Evolutionary conservation across 441 rosid genomes (phyloP), one percentile per base, ranked within the genome.

Genomic region (Viola pubescens): DNA sequence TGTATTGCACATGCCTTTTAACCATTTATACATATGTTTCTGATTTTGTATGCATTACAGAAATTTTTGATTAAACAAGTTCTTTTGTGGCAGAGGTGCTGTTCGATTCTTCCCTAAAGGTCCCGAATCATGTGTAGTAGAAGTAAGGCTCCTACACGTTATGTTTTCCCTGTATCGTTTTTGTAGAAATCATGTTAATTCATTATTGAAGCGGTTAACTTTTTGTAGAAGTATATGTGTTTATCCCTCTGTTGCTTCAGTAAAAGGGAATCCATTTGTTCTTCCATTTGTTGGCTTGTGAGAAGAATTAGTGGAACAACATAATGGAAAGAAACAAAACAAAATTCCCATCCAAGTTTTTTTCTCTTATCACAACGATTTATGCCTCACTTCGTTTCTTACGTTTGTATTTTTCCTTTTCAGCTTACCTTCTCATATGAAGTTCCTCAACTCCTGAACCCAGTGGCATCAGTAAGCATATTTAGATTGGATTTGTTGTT

Each of bases 361-460:
- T 1, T 26, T 26, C 34, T 26, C 34, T 10, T 10, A 14, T 47
- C 51, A 42, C 11, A 60, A 12, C 7, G 64, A 7, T 50, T 63
- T 16, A 46, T 51, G 38, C 52, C 11, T 7, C 41, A 11, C 39
- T 13, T 2, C 9, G 61, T 9, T 52, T 56, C 70, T 53, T 37
- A 58, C 50, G 37, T 26, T 55, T 51, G 9, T 53, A 19, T 53
- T 34, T 56, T 63, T 55, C 34, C 56, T 48, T 79, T 65, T 67
- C 92, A 92, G 98, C 81, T 92, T 58, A 89, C 92, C 7, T 83
- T 89, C 70, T 87, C 98, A 13, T 92, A 89, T 39, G 97, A 92
- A 70, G 94, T 89, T 70, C 98, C 98, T 11, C 78, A 72, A 63
- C 79, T 92, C 59, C 74, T 92, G 73, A 48, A 34, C 51, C 97